Conservation (phyloP, 441 rosid genomes). For the Flueggea neowawraea region DNA sequence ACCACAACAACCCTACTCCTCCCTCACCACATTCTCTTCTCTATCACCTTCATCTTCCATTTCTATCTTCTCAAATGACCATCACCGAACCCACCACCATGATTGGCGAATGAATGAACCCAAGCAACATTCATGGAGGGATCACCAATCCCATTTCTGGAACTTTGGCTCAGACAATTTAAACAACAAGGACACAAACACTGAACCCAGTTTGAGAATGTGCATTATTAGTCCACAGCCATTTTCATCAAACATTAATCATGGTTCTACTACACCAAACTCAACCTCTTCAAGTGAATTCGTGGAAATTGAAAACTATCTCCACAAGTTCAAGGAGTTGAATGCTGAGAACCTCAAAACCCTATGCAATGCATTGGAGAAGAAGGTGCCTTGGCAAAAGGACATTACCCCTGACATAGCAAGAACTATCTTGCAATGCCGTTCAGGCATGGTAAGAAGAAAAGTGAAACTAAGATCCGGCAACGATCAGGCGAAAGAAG, state of each 20-base stretch:
- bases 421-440: conserved; percentile 51
- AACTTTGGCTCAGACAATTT: conserved; percentile 19
- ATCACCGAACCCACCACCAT: conserved; percentile 30
- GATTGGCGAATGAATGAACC: conserved; percentile 43
- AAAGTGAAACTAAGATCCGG: conserved; percentile 19
- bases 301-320: conserved; percentile 28
- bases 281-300: conserved; percentile 65
- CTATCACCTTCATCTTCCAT: conserved; percentile 55
- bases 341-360: conserved; percentile 44
- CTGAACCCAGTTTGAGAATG: conserved; percentile 35
- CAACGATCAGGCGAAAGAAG: conserved; percentile 32
- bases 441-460: conserved; percentile 41
- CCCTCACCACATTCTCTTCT: conserved; percentile 52
- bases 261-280: conserved; percentile 62
- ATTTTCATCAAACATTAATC: conserved; percentile 36
- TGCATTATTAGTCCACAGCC: conserved; percentile 28
- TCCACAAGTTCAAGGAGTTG: conserved; percentile 37
- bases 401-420: conserved; percentile 44
- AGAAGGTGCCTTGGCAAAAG: conserved; percentile 54
- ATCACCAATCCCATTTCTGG: conserved; percentile 23
- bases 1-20: conserved; percentile 35
- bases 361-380: conserved; percentile 43
- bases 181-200: conserved; percentile 5
- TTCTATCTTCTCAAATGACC: conserved; percentile 42
- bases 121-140: conserved; percentile 26